Conservation (phyloP, 352 stramenopile genomes). For the Plasmopara muralis region DNA sequence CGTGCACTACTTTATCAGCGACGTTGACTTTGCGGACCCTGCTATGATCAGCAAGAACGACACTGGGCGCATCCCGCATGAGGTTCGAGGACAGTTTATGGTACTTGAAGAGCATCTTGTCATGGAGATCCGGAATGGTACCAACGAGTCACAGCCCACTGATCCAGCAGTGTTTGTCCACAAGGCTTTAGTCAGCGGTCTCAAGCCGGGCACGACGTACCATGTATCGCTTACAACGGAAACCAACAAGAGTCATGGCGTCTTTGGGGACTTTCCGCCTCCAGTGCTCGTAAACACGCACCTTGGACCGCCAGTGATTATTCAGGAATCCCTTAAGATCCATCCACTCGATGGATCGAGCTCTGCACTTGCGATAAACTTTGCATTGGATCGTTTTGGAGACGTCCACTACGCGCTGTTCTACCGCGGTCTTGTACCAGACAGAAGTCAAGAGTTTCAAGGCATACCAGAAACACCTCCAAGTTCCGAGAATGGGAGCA, state of each 20-base stretch:
- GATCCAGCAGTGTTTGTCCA: slow-evolving; percentile 50
- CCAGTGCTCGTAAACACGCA: slow-evolving; percentile 67
- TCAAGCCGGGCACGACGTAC: slow-evolving; percentile 51
- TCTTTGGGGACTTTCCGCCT: slow-evolving; percentile 69
- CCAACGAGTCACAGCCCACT: slow-evolving; percentile 58
- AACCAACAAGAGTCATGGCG: slow-evolving; percentile 44
- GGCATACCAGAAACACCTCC: background rate
- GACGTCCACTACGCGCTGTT: slow-evolving; percentile 76
- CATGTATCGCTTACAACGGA: slow-evolving; percentile 76
- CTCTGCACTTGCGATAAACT: slow-evolving; percentile 41
- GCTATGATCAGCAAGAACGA: slow-evolving; percentile 30
- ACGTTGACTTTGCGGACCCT: slow-evolving; percentile 75
- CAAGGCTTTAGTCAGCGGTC: slow-evolving; percentile 41
- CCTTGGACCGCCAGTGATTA: slow-evolving; percentile 34
- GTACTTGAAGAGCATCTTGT: slow-evolving; percentile 37
- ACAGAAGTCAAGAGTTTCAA: slow-evolving; percentile 24
- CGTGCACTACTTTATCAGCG: slow-evolving; percentile 67
- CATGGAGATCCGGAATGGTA: slow-evolving; percentile 66
- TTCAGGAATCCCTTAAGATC: slow-evolving; percentile 28
- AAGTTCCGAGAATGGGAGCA: slow-evolving; percentile 3
- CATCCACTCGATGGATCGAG: slow-evolving; percentile 33
- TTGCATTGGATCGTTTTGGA: slow-evolving; percentile 51
- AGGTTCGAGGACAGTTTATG: slow-evolving; percentile 40
- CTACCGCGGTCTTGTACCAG: slow-evolving; percentile 44
- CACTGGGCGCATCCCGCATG: slow-evolving; percentile 23